Evolutionary conservation across 2,329 filamentous ascomycete species (phyloP).

Genomic region (Alternaria solani): DNA sequence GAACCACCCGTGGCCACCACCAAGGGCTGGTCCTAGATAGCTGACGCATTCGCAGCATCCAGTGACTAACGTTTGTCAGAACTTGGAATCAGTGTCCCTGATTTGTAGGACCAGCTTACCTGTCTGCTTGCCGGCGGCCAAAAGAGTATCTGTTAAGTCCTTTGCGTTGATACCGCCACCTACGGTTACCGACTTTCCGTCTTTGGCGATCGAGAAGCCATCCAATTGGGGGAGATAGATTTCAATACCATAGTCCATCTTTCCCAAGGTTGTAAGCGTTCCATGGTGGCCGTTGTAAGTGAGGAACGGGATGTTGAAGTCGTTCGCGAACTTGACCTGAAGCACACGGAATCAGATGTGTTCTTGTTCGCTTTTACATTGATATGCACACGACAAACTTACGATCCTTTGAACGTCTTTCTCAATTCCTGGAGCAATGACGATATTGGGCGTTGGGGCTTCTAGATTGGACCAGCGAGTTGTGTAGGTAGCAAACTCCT

Average conservation of each 20-base stretch:
- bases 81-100: rapidly evolving
- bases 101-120: constrained; percentile 36
- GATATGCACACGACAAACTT: not conserved
- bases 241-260: constrained; percentile 60
- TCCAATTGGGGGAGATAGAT: constrained; percentile 59
- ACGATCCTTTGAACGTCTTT: constrained; percentile 33
- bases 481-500: constrained; percentile 20
- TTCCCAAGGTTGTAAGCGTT: constrained; percentile 58
- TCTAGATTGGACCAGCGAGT: constrained; percentile 29
- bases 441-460: constrained; percentile 27
- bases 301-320: constrained; percentile 60
- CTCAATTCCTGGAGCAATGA: constrained; percentile 30
- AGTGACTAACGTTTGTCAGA: constrained; percentile 25
- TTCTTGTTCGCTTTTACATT: rapidly evolving
- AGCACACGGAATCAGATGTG: too few species aligned
- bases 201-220: constrained; percentile 52
- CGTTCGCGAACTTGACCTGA: constrained; percentile 60
- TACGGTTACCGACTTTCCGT: constrained; percentile 59
- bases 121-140: constrained; percentile 61
- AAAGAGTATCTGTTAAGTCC: constrained; percentile 58
- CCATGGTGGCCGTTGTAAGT: constrained; percentile 64
- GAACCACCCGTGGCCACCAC: constrained; percentile 65
- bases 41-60: constrained; percentile 61
- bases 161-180: constrained; percentile 60
- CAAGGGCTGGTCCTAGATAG: constrained; percentile 60